Conservation (phyloP, 2,329 filamentous ascomycete species). For the Aspergillus calidoustus region DNA sequence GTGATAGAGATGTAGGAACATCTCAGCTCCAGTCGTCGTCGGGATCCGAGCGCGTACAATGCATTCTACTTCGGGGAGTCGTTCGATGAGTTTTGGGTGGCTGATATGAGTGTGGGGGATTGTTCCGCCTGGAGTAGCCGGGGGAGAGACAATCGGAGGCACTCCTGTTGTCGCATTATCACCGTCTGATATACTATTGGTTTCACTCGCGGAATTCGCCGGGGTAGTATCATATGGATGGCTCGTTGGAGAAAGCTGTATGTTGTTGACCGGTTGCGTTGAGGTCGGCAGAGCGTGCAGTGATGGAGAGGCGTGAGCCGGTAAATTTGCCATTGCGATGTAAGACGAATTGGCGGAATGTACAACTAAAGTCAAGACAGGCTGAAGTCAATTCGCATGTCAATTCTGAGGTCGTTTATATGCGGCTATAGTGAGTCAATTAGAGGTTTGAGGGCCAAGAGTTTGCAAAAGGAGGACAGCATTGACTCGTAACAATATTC, state of each 20-base stretch:
- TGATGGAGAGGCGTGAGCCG: slow-evolving; percentile 58
- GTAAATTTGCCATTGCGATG: slow-evolving; percentile 57
- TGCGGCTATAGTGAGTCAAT: background rate
- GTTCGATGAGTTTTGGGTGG: slow-evolving; percentile 72
- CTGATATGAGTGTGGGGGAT: slow-evolving; percentile 51
- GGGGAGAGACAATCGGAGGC: slow-evolving; percentile 60
- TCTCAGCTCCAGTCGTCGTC: slow-evolving; percentile 87
- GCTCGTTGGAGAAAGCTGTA: slow-evolving; percentile 26
- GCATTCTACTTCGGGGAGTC: slow-evolving; percentile 85
- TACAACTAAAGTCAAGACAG: slow-evolving; percentile 1
- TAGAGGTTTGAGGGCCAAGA: background rate
- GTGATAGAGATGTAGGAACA: slow-evolving; percentile 94
- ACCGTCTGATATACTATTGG: slow-evolving; percentile 24
- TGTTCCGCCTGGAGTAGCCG: slow-evolving; percentile 47
- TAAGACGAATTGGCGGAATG: slow-evolving; percentile 7
- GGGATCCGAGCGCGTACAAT: slow-evolving; percentile 94
- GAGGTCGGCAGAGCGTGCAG: slow-evolving; percentile 47
- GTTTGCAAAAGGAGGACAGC: background rate
- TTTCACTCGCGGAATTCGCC: slow-evolving; percentile 26
- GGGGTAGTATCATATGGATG: slow-evolving; percentile 22
- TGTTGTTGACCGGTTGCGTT: slow-evolving; percentile 26
- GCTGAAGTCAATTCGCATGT: slow-evolving; percentile 4
- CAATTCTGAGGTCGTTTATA: background rate
- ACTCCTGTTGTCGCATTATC: slow-evolving; percentile 50
- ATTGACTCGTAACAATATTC: slow-evolving; percentile 6